Evolutionary conservation across 192 early-diverging fungal genomes (phyloP).

Genomic region (Rhizophagus prolifer): DNA sequence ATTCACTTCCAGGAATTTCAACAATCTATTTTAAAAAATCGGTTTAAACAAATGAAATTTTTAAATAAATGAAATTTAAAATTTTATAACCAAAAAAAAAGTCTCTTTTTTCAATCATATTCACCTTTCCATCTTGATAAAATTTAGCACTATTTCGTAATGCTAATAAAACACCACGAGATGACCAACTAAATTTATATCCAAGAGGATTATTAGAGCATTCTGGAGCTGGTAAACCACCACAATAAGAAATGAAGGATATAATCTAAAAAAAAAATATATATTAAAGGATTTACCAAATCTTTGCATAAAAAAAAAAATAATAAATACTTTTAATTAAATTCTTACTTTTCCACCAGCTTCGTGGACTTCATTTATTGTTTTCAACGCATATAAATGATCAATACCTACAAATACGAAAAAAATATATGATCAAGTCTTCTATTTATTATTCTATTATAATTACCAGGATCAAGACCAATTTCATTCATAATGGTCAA

Average conservation of each 20-base stretch:
- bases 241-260: constrained; percentile 94
- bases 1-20: constrained; percentile 74
- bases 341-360: constrained; percentile 72
- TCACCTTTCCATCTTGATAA: constrained; percentile 82
- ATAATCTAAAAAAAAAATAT: constrained; percentile 48
- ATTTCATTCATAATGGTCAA: constrained; percentile 97
- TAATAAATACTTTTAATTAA: neutral
- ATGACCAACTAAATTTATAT: constrained; percentile 99
- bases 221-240: constrained; percentile 97
- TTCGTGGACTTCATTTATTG: constrained; percentile 85
- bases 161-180: constrained; percentile 96
- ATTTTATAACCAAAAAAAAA: neutral
- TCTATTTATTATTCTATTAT: neutral
- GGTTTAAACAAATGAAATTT: too few relatives aligned
- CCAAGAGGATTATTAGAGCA: constrained; percentile 96
- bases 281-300: neutral
- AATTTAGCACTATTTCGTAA: constrained; percentile 92
- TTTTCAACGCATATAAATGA: constrained; percentile 89
- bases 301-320: neutral
- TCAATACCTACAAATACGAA: constrained; percentile 68
- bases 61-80: neutral
- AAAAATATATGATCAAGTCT: neutral
- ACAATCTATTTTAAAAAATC: constrained; percentile 56
- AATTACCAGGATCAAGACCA: constrained; percentile 83
- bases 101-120: neutral